Conservation (phyloP, 2,329 filamentous ascomycete genomes). For the Tympanopsis confertula region DNA sequence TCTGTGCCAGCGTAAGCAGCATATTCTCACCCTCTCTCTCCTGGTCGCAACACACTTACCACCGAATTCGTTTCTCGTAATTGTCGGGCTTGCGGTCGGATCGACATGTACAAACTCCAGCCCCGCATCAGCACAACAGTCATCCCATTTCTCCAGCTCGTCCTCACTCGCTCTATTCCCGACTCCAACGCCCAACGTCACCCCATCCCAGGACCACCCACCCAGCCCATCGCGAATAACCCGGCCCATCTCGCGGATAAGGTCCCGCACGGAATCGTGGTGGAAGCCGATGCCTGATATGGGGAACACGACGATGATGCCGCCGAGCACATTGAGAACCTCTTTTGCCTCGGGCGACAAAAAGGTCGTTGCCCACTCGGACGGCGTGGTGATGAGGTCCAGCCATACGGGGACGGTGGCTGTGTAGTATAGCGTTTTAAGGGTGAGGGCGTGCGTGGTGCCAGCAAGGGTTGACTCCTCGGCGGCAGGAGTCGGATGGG, state of each 20-base stretch:
- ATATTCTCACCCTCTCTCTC: slow-evolving; percentile 7
- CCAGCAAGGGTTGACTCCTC: slow-evolving; percentile 38
- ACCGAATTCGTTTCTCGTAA: slow-evolving; percentile 43
- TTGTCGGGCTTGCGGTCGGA: slow-evolving; percentile 18
- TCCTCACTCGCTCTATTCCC: slow-evolving; percentile 19
- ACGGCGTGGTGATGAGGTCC: slow-evolving; percentile 40
- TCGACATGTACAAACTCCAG: slow-evolving; percentile 50
- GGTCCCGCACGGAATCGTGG: slow-evolving; percentile 13
- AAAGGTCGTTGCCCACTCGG: slow-evolving; percentile 46
- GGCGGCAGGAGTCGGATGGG: slow-evolving; percentile 18
- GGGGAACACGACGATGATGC: slow-evolving; percentile 41
- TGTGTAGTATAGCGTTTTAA: slow-evolving; percentile 50
- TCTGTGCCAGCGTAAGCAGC: slow-evolving; percentile 26
- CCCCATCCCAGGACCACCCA: slow-evolving; percentile 54
- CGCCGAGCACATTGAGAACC: slow-evolving; percentile 49
- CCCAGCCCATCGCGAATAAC: slow-evolving; percentile 45
- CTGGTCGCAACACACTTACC: slow-evolving; percentile 25
- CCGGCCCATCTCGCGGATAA: slow-evolving; percentile 39
- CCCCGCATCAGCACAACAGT: slow-evolving; percentile 40
- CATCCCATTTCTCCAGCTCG: slow-evolving; percentile 48
- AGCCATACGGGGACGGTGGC: slow-evolving; percentile 54
- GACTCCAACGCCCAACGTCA: slow-evolving; percentile 46
- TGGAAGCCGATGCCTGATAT: slow-evolving; percentile 17
- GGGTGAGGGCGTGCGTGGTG: slow-evolving; percentile 39
- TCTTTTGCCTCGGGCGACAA: slow-evolving; percentile 48